A percentile compares a stretch with the other conserved stretches of the same genome.
Conservation (phyloP, 2,329 filamentous ascomycete genomes). For the Ascochyta koolunga region DNA sequence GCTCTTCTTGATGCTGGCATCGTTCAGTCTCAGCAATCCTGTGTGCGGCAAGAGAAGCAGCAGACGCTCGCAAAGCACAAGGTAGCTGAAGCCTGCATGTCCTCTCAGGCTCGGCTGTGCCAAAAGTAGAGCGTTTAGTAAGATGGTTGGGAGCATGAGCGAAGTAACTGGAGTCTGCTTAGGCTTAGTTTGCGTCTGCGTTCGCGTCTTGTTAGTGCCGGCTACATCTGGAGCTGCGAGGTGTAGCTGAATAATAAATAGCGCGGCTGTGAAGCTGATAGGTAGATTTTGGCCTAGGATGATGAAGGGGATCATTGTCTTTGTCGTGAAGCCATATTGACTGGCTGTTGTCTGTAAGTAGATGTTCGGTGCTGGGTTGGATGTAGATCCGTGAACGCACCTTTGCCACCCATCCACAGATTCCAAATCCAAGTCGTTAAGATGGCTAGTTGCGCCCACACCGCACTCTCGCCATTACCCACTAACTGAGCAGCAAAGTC, state of each 20-base stretch:
- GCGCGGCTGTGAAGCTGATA: conserved; percentile 31
- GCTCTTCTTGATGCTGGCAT: conserved; percentile 26
- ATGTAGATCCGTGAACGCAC: conserved; percentile 10
- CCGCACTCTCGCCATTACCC: conserved; percentile 25
- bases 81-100: conserved; percentile 24
- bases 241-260: conserved; percentile 38
- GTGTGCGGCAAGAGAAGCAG: conserved; percentile 34
- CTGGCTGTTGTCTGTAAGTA: conserved; percentile 16
- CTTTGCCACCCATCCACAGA: conserved; percentile 36
- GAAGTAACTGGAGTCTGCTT: conserved; percentile 22
- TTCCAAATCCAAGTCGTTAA: conserved; percentile 41
- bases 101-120: conserved; percentile 24
- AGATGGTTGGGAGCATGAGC: conserved; percentile 31
- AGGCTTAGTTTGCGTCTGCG: neutral
- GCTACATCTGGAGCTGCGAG: conserved; percentile 24
- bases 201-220: neutral
- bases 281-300: conserved; percentile 39
- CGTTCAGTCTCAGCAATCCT: conserved; percentile 20
- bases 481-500: conserved; percentile 40
- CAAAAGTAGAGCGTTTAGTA: conserved; percentile 34
- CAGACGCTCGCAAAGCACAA: conserved; percentile 27
- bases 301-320: conserved; percentile 30
- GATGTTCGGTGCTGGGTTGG: too few relatives aligned
- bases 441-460: conserved; percentile 36
- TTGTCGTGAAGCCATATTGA: conserved; percentile 12